phyloP scores from a whole-genome alignment of 768 basidiomycete genomes.

The Leccinum disarticulatum region DNA sequence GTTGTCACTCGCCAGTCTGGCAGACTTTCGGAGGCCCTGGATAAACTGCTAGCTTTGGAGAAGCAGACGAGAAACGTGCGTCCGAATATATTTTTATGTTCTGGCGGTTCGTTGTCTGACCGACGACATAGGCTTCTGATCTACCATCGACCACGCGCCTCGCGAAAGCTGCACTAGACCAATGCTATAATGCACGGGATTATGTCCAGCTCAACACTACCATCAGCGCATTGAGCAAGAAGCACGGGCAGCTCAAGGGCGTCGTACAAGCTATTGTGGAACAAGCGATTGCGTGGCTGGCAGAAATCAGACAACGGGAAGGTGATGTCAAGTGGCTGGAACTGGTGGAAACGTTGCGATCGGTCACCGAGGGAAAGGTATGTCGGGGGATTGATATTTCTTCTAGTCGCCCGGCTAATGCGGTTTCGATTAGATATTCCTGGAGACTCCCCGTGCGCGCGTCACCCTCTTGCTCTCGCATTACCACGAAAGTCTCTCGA shows the following conservation, averaged over 20 bases:
- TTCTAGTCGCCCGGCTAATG: neutral
- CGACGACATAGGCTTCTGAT: conserved; percentile 77
- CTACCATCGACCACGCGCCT: conserved; percentile 87
- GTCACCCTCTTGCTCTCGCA: conserved; percentile 85
- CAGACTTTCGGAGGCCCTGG: conserved; percentile 81
- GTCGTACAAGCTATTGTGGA: conserved; percentile 93
- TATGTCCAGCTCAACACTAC: conserved; percentile 69
- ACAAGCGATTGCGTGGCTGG: conserved; percentile 76
- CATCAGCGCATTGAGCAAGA: conserved; percentile 77
- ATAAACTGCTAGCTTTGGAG: conserved; percentile 86
- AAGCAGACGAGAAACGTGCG: conserved; percentile 95
- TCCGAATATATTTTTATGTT: conserved; percentile 2
- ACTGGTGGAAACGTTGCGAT: conserved; percentile 83
- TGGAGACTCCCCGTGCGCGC: conserved; percentile 94
- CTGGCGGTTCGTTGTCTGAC: neutral
- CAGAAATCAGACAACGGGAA: conserved; percentile 65
- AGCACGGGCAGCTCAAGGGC: conserved; percentile 94
- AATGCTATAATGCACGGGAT: conserved; percentile 72
- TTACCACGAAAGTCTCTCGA: conserved; percentile 74
- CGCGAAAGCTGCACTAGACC: conserved; percentile 67
- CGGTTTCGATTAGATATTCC: conserved; percentile 71
- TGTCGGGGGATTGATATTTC: conserved; percentile 20
- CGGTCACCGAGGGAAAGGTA: conserved; percentile 96
- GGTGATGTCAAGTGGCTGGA: conserved; percentile 81
- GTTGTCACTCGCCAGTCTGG: conserved; percentile 60